Base-by-base conservation (phyloP, 345 rosid species). In the Eucalyptus decipiens region DNA sequence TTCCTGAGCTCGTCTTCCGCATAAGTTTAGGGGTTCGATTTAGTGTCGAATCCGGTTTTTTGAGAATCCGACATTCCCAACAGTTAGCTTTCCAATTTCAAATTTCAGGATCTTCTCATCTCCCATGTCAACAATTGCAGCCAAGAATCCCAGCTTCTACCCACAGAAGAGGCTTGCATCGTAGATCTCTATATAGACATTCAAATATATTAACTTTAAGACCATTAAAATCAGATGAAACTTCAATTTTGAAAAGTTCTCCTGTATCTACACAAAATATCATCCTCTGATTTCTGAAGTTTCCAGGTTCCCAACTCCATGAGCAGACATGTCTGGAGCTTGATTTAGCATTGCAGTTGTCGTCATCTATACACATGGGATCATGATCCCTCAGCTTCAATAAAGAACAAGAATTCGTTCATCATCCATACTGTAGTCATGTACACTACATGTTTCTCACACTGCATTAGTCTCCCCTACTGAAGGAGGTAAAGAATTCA, bases 91-190 rank as follows among this genome's bases (percentile, higher is more conserved):
- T 89, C 91, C 99, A 91, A 90, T 90, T 91, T 94, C 99, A 90
- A 95, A 90, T 93, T 94, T 96, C 88, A 97, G 94, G 88, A 96
- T 94, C 90, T 93, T 87, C 83, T 98, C 99, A 98, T 96, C 52
- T 50, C 52, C 21, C 52, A 6, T 50, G 90, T 97, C 99, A 45
- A 95, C 94, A 91, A 95, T 89, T 52, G 98, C 93, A 80, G 95
- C 95, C 93, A 98, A 86, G 88, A 88, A 93, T 95, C 76, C 98
- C 95, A 88, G 97, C 97, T 89, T 94, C 95, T 58, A 95, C 94
- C 99, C 99, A 97, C 91, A 96, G 93, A 92, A 98, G 94, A 43
- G 93, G 93, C 91, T 95, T 98, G 92, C 98, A 95, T 83, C 95
- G 97, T 90, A 90, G 91, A 89, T 95, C 96, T 91, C 93, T 96